A percentile compares a stretch with the other conserved stretches of the same genome.
phyloP scores from a whole-genome alignment of 208 protist species.

The Acanthamoeba lenticulata region DNA sequence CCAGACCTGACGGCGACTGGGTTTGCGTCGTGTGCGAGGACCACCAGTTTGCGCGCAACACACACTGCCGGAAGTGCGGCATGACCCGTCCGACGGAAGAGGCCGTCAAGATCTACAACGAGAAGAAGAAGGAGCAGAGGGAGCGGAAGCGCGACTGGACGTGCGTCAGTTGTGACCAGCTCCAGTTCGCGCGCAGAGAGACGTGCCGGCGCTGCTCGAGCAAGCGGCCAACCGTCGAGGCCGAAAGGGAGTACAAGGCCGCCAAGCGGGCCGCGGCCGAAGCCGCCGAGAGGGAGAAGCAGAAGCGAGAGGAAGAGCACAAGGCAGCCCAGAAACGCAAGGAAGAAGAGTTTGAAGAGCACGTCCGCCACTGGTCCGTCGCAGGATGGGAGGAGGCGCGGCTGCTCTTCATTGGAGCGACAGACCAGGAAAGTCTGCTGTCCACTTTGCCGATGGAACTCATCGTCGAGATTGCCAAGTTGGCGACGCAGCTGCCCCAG shows the following conservation, averaged over 20 bases:
- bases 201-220: background rate
- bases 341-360: background rate
- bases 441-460: background rate
- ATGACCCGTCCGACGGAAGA: background rate
- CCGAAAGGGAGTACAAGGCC: background rate
- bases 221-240: background rate
- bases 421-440: background rate
- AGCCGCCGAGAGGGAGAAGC: background rate
- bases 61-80: background rate
- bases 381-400: background rate
- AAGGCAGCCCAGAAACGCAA: background rate
- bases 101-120: background rate
- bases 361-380: background rate
- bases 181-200: background rate
- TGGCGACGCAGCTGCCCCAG: background rate
- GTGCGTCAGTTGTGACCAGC: background rate
- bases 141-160: background rate
- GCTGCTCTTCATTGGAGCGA: background rate
- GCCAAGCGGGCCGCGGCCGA: background rate
- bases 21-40: background rate
- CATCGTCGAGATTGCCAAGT: background rate
- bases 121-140: too few species aligned
- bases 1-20: background rate
- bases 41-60: slow-evolving; percentile 21
- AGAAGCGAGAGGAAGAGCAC: background rate